Evolutionary conservation across 2,329 filamentous ascomycete species (phyloP).

Genomic region (Plenodomus tracheiphilus): DNA sequence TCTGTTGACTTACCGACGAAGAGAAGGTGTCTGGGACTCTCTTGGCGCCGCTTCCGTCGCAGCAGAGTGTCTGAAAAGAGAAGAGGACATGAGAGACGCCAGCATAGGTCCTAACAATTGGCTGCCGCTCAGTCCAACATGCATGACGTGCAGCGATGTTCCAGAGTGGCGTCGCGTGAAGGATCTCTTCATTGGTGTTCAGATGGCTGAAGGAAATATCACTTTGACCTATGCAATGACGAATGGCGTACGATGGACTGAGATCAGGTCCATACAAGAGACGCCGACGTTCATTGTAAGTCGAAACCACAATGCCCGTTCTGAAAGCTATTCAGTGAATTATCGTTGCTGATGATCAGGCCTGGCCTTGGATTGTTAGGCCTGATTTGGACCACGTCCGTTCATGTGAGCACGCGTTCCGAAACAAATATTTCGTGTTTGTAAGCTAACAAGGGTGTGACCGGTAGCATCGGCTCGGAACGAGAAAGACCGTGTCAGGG

Average conservation of each 20-base stretch:
- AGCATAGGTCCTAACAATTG: slow-evolving; percentile 23
- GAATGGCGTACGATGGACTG: not conserved
- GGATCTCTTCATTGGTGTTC: slow-evolving; percentile 27
- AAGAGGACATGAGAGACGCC: slow-evolving; percentile 22
- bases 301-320: not conserved
- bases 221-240: slow-evolving; percentile 19
- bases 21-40: slow-evolving; percentile 35
- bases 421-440: too few relatives aligned
- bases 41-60: slow-evolving; percentile 17
- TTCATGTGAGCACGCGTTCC: not conserved
- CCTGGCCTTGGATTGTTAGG: not conserved
- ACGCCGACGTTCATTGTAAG: not conserved
- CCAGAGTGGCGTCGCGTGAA: slow-evolving; percentile 20
- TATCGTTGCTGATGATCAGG: not conserved
- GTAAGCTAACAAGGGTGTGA: not conserved
- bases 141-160: slow-evolving; percentile 8
- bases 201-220: slow-evolving; percentile 22
- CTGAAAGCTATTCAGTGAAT: not conserved
- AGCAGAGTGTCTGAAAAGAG: slow-evolving; percentile 23
- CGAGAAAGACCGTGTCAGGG: not conserved
- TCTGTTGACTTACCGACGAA: slow-evolving; percentile 25
- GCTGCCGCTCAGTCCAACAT: slow-evolving; percentile 17
- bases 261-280: not conserved
- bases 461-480: not conserved
- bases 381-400: not conserved